A percentile compares a stretch with the other conserved stretches of the same genome.
Conservation (phyloP, 2,329 filamentous ascomycete species). For the Diaporthe citrichinensis region DNA sequence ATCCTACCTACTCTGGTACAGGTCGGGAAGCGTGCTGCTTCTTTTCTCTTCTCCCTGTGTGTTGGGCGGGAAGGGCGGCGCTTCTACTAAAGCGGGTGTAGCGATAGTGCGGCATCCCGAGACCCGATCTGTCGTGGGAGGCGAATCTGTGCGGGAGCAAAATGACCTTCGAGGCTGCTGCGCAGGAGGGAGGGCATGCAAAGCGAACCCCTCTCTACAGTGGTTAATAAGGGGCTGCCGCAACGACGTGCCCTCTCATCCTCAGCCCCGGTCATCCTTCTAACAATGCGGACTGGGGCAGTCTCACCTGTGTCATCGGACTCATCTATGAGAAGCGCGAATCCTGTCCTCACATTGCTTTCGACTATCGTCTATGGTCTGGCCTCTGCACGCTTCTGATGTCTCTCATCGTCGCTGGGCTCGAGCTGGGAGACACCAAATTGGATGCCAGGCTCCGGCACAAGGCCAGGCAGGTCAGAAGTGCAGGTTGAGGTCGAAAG, state of each 20-base stretch:
- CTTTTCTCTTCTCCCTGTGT: background rate
- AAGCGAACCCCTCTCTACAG: conserved; percentile 4
- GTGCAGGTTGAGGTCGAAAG: conserved; percentile 8
- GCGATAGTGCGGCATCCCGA: conserved; percentile 16
- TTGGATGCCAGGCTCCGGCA: background rate
- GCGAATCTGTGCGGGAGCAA: conserved; percentile 24
- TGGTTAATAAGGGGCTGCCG: conserved; percentile 18
- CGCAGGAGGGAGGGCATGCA: conserved; percentile 6
- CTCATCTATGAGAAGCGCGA: background rate
- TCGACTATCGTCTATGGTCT: background rate
- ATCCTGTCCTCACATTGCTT: background rate
- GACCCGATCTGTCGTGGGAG: conserved; percentile 21
- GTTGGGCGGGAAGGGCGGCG: background rate
- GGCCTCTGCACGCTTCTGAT: background rate
- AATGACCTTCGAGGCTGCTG: background rate
- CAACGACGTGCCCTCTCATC: background rate
- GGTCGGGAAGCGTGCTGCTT: background rate
- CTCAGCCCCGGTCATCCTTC: conserved; percentile 16
- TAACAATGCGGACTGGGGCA: conserved; percentile 6
- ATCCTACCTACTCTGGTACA: background rate
- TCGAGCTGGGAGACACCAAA: background rate
- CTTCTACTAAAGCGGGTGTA: conserved; percentile 1
- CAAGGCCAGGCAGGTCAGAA: background rate
- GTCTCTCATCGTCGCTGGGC: background rate
- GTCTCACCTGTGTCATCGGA: conserved; percentile 1